Evolutionary conservation across 495 filamentous ascomycete genomes (phyloP), one percentile per base, ranked within the genome.

Genomic region (Podospora conica): DNA sequence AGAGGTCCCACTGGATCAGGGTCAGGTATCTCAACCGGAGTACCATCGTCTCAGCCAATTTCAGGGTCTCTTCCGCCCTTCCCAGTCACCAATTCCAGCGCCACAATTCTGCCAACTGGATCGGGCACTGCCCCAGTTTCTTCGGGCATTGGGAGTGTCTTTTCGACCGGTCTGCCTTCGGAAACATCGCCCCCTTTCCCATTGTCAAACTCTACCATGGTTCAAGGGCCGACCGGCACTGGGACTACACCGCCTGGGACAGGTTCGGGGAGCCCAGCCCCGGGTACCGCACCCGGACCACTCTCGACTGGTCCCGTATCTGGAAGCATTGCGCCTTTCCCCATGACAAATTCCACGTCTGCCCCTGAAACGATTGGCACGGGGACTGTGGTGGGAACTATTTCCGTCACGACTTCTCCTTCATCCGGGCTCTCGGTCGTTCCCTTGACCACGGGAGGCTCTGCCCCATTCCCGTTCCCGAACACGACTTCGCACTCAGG

Each of bases 271-370:
- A n/a, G 40, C 7, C 25, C 61, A 3, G 40, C 40, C 15, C 40
- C 40, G 18, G 40, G 15, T 28, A 15, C 23, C 15, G 33, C 33
- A 23, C 25, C 40, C 60, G 15, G 33, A 7, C 48, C 48, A 18
- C 27, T 21, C 10, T 63, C 61, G 28, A 29, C 61, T 1, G 22
- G 18, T 59, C 31, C 54, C 22, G 15, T n/a, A 3, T n/a, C 64
- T 15, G 60, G 28, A 23, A 65, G 24, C 29, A 31, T 57, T 4
- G 56, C 64, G 11, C 64, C 64, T 11, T 65, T 65, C 57, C 64
- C 64, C 10, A 55, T 65, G 28, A 20, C 58, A 15, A 60, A 40
- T 28, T 60, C 29, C 3, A 25, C 57, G 11, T 60, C 29, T 15
- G 12, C 15, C 21, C 18, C 55, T 25, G 21, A n/a, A n/a, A 7